These are phyloP conservation scores for Phaeophleospora eucalypticola DNA, from an alignment of 2,329 filamentous ascomycete genomes.

Conservation along the genomic window DNA sequence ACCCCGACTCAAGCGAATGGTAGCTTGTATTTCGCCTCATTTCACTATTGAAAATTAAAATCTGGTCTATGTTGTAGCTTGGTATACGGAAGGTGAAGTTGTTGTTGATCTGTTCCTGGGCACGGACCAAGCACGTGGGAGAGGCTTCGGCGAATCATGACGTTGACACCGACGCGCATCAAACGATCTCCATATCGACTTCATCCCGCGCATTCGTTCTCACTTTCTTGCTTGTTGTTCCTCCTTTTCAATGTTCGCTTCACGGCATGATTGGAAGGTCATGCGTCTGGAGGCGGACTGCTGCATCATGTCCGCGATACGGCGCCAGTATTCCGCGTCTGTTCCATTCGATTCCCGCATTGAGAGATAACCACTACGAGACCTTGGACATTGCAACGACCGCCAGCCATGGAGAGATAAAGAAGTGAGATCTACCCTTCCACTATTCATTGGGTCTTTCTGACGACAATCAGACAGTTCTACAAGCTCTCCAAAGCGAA, in stretches of 20 bases:
- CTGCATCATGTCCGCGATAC: constrained; percentile 12
- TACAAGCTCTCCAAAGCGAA: constrained; percentile 86
- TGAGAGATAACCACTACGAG: constrained; percentile 67
- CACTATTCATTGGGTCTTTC: background rate
- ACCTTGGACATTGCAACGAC: constrained; percentile 66
- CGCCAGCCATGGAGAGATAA: constrained; percentile 74
- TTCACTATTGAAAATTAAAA: too few species aligned
- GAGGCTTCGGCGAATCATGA: background rate
- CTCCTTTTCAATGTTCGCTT: constrained; percentile 17
- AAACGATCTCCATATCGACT: background rate
- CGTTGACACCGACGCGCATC: background rate
- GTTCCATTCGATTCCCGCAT: constrained; percentile 21
- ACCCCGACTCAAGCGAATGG: too few species aligned
- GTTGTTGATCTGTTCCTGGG: background rate
- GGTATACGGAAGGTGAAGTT: too few species aligned
- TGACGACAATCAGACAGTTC: constrained; percentile 52
- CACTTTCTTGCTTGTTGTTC: background rate
- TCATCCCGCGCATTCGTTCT: background rate
- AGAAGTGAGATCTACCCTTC: constrained; percentile 52
- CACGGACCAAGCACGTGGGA: background rate
- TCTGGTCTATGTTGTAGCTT: too few species aligned
- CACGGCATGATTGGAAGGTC: constrained; percentile 32
- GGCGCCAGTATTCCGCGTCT: constrained; percentile 9
- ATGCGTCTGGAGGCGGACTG: constrained; percentile 27
- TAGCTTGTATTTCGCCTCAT: too few species aligned